phyloP scores from a whole-genome alignment of 2,329 filamentous ascomycete genomes.

The Coleophoma cylindrospora region DNA sequence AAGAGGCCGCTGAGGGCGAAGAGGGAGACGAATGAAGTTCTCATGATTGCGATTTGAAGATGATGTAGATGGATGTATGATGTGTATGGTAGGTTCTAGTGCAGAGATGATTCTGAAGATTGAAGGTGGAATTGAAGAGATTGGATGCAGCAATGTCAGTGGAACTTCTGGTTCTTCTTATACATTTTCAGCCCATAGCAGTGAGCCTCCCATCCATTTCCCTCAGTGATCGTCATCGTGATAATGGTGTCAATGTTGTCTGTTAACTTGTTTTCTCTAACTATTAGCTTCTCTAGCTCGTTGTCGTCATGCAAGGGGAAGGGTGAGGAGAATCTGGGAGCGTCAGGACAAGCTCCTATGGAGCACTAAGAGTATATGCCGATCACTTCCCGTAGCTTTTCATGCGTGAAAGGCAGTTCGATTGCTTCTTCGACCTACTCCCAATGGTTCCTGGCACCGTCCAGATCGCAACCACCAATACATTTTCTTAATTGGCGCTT shows the following conservation, averaged over 20 bases:
- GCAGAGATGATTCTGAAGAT: not conserved
- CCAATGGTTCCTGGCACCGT: not conserved
- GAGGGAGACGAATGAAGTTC: slow-evolving; percentile 15
- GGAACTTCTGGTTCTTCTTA: not conserved
- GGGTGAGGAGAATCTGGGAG: too few species aligned
- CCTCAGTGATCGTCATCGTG: too few species aligned
- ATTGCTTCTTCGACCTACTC: not conserved
- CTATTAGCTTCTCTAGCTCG: too few species aligned
- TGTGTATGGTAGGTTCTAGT: not conserved
- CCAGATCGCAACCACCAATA: not conserved
- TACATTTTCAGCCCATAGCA: not conserved
- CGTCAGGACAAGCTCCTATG: not conserved
- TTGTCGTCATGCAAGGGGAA: too few species aligned
- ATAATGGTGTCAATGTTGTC: too few species aligned
- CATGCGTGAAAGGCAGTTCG: not conserved
- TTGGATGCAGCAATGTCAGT: not conserved
- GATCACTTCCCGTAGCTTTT: not conserved
- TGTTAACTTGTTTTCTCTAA: too few species aligned
- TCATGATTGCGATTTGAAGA: slow-evolving; percentile 13
- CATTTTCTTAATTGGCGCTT: not conserved
- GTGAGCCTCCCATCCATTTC: too few species aligned
- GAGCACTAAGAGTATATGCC: not conserved
- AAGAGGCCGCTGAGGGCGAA: slow-evolving; percentile 23
- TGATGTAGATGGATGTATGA: not conserved
- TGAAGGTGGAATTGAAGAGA: not conserved